Percentiles rank a stretch among this genome's conserved stretches.
phyloP scores from a whole-genome alignment of 2,329 filamentous ascomycete species.

The Cryphonectria nitschkei region DNA sequence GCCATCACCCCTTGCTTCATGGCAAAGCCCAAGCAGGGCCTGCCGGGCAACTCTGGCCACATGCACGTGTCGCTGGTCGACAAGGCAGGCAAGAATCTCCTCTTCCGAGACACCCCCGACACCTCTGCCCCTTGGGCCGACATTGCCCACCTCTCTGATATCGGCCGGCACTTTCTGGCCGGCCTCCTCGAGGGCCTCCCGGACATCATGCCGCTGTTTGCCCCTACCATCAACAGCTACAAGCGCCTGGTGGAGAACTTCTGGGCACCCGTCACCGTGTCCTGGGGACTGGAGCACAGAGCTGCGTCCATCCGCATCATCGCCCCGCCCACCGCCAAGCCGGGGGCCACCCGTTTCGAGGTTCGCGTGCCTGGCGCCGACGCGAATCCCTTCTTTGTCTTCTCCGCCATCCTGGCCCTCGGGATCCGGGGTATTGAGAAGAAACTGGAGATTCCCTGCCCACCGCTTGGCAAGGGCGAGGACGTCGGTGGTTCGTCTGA shows the following conservation, averaged over 20 bases:
- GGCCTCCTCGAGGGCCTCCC: slow-evolving; percentile 87
- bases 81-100: slow-evolving; percentile 78
- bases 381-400: slow-evolving; percentile 84
- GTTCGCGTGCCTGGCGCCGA: slow-evolving; percentile 94
- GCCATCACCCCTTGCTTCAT: slow-evolving; percentile 98
- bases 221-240: slow-evolving; percentile 96
- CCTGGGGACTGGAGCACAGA: slow-evolving; percentile 94
- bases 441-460: slow-evolving; percentile 80
- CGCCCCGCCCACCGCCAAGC: slow-evolving; percentile 80
- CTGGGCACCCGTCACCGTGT: slow-evolving; percentile 97
- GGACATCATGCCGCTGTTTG: slow-evolving; percentile 93
- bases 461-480: slow-evolving; percentile 83
- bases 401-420: slow-evolving; percentile 82
- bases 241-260: slow-evolving; percentile 98
- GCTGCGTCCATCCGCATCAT: slow-evolving; percentile 91
- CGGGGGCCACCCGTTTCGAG: slow-evolving; percentile 89
- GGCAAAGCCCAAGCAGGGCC: slow-evolving; percentile 90
- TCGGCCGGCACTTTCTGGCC: slow-evolving; percentile 91
- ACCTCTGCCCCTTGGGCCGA: slow-evolving; percentile 73
- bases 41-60: slow-evolving; percentile 94
- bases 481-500: slow-evolving; percentile 76
- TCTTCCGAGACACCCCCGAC: slow-evolving; percentile 74
- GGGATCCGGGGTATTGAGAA: slow-evolving; percentile 93
- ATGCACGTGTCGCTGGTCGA: slow-evolving; percentile 92
- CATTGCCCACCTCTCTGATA: slow-evolving; percentile 78